phyloP scores from a whole-genome alignment of 78 protist species.

The Speleostelium caveatum region DNA sequence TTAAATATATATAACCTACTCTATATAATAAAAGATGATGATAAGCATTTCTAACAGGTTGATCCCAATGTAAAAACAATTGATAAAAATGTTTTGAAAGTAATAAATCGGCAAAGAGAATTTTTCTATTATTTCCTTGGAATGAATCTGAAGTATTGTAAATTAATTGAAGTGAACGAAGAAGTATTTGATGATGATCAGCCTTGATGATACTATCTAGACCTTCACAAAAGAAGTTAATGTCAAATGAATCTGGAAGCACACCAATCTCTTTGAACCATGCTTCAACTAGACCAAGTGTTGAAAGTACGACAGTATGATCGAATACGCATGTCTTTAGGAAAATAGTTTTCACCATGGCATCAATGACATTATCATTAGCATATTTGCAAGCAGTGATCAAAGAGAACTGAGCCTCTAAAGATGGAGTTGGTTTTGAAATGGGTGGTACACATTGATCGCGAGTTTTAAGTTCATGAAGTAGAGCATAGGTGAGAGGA shows the following conservation, averaged over 20 bases:
- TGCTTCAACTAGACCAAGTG: conserved; percentile 21
- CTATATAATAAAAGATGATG: conserved; percentile 60
- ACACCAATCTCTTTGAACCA: conserved; percentile 72
- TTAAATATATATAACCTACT: background rate
- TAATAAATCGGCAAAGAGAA: conserved; percentile 26
- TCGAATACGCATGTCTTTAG: conserved; percentile 69
- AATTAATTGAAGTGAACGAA: conserved; percentile 36
- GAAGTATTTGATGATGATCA: conserved; percentile 63
- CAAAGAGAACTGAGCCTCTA: conserved; percentile 61
- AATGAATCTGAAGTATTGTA: conserved; percentile 57
- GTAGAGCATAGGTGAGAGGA: conserved; percentile 48
- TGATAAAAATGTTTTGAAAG: conserved; percentile 52
- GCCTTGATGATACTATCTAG: conserved; percentile 55
- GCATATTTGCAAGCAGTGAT: conserved; percentile 5
- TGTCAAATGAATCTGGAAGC: conserved; percentile 57
- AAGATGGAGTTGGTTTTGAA: conserved; percentile 52
- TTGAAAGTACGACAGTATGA: conserved; percentile 1
- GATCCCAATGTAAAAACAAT: conserved; percentile 78
- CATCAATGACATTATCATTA: conserved; percentile 33
- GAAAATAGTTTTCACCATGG: conserved; percentile 34
- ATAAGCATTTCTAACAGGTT: conserved; percentile 74
- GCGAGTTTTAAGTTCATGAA: conserved; percentile 55
- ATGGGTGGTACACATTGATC: conserved; percentile 58
- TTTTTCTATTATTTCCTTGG: conserved; percentile 39
- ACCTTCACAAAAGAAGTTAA: conserved; percentile 69